Base-by-base conservation (phyloP, 129 eudicot species). In the Logfia minima region DNA sequence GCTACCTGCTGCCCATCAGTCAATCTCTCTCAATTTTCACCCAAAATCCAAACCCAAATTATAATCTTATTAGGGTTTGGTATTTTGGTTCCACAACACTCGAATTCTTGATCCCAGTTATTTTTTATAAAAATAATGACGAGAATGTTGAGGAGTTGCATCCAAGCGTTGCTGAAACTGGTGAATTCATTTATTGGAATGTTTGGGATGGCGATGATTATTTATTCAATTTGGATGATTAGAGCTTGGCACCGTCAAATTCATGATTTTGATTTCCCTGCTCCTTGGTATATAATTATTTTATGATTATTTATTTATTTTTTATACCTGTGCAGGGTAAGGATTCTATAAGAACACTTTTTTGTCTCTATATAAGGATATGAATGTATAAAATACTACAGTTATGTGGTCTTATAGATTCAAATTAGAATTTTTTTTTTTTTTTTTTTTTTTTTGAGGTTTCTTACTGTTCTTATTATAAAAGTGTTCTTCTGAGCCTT, bases 161-260 rank as follows among this genome's bases (percentile, higher is more conserved):
- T 84, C 4, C 98, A 88, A 32, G 85, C 98, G 34, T 43, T 88
- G 81, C 86, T 93, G 71, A 93, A 93, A 72, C 26, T 90, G 82
- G 85, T 90, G 8, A 93, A 93, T 87, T 90, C 96, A 3, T 64
- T 83, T 41, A 39, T 90, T 5, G 92, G 87, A 4, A 87, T 93
- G 92, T 84, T 77, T 29, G 98, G 98, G 11, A 87, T 93, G 72
- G 95, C 89, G 17, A 85, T 90, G 82, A 84, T 90, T 22, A 29
- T 93, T 4, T 93, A 93, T 67, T 79, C 86, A 6, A 68, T 90
- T 19, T 93, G 98, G 98, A 93, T 93, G 98, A 82, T 93, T 59
- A 87, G 91, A 83, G 89, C 72, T 64, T 93, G 96, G 96, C 86
- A 85, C 10, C 84, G 68, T 16, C 81, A 81, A 21, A 43, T 83